phyloP scores from a whole-genome alignment of 495 filamentous ascomycete species.

The Sphaerosporella brunnea region DNA sequence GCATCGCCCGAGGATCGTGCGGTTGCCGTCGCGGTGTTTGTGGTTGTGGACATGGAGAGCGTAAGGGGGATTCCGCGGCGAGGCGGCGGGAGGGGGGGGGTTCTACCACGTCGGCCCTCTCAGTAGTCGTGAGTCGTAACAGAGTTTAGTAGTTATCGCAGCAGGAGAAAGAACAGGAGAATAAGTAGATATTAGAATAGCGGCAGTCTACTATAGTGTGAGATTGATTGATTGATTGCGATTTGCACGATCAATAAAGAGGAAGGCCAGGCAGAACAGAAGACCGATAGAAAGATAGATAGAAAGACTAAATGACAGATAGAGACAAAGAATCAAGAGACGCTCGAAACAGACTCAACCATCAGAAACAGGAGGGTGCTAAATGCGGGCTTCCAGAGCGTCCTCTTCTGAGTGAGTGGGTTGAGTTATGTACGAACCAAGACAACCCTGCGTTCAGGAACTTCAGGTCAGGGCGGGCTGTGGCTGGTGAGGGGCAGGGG shows the following conservation, averaged over 20 bases:
- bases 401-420: not conserved
- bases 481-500: too few relatives aligned
- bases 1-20: not conserved
- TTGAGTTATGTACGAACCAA: not conserved
- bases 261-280: too few relatives aligned
- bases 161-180: not conserved
- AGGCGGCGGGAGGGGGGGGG: not conserved
- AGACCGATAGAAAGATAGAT: not conserved
- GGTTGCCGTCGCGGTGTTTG: not conserved
- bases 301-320: not conserved
- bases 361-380: too few relatives aligned
- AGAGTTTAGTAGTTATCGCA: not conserved
- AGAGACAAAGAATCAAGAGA: not conserved
- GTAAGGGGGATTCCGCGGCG: not conserved
- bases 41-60: not conserved
- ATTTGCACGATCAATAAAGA: too few relatives aligned
- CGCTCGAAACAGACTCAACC: too few relatives aligned
- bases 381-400: not conserved
- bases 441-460: not conserved
- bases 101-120: not conserved
- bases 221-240: not conserved
- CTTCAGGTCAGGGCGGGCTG: too few relatives aligned
- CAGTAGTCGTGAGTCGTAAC: not conserved
- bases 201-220: not conserved
- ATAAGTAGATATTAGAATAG: not conserved